Evolutionary conservation across 257 asterid species (phyloP), one percentile per base, ranked within the genome.

Genomic region (Voacanga thouarsii): DNA sequence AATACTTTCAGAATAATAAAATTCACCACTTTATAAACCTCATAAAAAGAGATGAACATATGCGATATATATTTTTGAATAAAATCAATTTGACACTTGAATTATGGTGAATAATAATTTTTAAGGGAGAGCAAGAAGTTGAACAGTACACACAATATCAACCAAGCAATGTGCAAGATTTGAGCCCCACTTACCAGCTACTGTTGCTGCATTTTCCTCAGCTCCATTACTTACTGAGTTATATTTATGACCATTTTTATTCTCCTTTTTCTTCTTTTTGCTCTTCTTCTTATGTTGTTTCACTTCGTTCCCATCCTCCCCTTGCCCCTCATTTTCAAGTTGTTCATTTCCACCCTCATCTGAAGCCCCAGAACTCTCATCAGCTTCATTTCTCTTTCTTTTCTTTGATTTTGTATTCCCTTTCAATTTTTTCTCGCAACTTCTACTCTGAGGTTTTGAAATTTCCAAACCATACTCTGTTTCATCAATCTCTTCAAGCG

Each of bases 401-500:
- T 83, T 88, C 86, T 89, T 90, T 26, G 79, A 55, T 78, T 85
- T 83, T 18, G 75, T 53, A 83, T 80, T 78, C 26, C 77, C 89
- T 79, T 84, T 80, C 16, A 75, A 78, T 71, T 72, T 79, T 64
- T 82, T 64, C 71, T 81, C 82, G 75, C 78, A 83, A 71, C 28
- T 74, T 78, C 70, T 78, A 51, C 69, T 78, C 76, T 74, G 41
- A 23, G 82, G 56, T 59, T 83, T 82, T 51, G 94, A 87, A 77
- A 90, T 84, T 75, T 83, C 93, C 83, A 92, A 82, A 56, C 88
- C 94, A 64, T 83, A 95, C 15, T 87, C 91, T 16, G 89, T 79
- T 81, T 91, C 99, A 79, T 93, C 97, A 37, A 95, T 89, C 91
- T 95, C 99, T 83, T 95, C 98, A 67, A 95, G 98, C 3, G 89